Percentiles rank a stretch among this genome's conserved stretches.
Conservation (phyloP, 2,329 filamentous ascomycete genomes). For the Claviceps capensis region DNA sequence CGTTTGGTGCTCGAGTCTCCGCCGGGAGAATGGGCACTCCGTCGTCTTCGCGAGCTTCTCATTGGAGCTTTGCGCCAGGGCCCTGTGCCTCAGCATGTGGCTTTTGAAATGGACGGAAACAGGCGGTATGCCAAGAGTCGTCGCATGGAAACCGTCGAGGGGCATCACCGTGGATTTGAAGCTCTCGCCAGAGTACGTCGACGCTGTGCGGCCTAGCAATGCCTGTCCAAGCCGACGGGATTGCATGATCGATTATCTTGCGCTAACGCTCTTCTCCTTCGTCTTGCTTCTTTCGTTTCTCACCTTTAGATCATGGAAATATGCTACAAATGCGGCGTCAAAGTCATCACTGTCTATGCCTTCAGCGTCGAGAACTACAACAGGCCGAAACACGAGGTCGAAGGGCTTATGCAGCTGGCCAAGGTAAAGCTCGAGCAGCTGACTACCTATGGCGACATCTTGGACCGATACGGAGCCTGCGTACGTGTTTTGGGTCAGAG, state of each 20-base stretch:
- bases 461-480: constrained; percentile 83
- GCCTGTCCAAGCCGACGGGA: background rate
- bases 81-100: constrained; percentile 84
- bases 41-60: constrained; percentile 65
- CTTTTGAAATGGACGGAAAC: constrained; percentile 99
- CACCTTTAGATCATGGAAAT: constrained; percentile 69
- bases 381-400: constrained; percentile 88
- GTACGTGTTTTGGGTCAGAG: constrained; percentile 77
- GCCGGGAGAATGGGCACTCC: constrained; percentile 79
- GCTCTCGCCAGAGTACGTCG: constrained; percentile 68
- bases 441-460: constrained; percentile 79
- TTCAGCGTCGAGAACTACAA: constrained; percentile 99
- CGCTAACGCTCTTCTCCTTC: background rate
- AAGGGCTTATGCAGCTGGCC: constrained; percentile 93
- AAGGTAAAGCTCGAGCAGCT: constrained; percentile 90
- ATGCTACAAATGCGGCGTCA: constrained; percentile 94
- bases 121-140: constrained; percentile 79
- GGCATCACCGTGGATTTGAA: constrained; percentile 91
- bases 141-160: constrained; percentile 91
- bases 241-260: background rate
- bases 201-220: background rate
- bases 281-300: background rate
- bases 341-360: constrained; percentile 93
- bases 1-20: constrained; percentile 76
- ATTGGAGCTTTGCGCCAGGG: constrained; percentile 84